Conservation (phyloP, 2,329 filamentous ascomycete species). For the Phoma sp. region DNA sequence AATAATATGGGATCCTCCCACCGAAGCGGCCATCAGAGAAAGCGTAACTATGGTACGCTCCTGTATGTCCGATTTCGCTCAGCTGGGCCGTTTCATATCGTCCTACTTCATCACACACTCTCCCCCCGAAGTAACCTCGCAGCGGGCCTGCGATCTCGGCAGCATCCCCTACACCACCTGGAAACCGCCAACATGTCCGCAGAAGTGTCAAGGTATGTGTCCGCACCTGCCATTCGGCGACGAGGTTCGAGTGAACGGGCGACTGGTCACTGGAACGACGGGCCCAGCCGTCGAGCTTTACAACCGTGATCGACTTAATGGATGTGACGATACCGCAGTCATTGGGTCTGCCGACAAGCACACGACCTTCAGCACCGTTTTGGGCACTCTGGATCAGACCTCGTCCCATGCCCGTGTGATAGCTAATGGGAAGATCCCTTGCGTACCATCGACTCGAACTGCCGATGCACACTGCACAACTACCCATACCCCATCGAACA, state of each 20-base stretch:
- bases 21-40: neutral
- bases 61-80: neutral
- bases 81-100: neutral
- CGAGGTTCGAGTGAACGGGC: neutral
- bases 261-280: neutral
- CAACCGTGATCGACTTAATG: neutral
- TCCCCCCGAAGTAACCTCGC: neutral
- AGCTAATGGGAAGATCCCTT: neutral
- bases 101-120: neutral
- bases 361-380: neutral
- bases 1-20: neutral
- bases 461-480: too few relatives aligned
- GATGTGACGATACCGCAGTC: too few relatives aligned
- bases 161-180: neutral
- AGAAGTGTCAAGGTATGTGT: neutral
- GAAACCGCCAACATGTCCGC: neutral
- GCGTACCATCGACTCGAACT: too few relatives aligned
- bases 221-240: neutral
- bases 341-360: too few relatives aligned
- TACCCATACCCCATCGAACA: too few relatives aligned
- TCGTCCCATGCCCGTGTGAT: neutral
- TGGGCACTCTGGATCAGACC: neutral
- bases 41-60: neutral
- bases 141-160: neutral
- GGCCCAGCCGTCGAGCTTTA: neutral